Evolutionary conservation across 768 basidiomycete species (phyloP).

Genomic region (Trametes punicea): DNA sequence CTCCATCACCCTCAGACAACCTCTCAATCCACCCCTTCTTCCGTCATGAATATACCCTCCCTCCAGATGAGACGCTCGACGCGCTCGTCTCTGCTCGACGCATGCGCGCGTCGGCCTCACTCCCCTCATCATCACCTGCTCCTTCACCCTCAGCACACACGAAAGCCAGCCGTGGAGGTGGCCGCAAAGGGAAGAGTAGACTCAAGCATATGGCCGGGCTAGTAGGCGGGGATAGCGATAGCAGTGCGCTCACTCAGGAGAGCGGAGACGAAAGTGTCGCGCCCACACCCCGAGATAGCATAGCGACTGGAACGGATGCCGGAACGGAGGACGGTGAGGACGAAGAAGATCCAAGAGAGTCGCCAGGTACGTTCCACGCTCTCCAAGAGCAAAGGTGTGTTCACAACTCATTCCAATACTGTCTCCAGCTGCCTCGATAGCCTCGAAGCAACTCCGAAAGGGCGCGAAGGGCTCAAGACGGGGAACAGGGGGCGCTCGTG

Average conservation of each 20-base stretch:
- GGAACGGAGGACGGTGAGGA: conserved; percentile 69
- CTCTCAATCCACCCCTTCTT: conserved; percentile 70
- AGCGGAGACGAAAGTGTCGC: conserved; percentile 68
- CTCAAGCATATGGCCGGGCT: conserved; percentile 62
- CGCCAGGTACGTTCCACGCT: conserved; percentile 48
- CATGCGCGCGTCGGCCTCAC: conserved; percentile 59
- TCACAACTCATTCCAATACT: not conserved
- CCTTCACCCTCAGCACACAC: conserved; percentile 35
- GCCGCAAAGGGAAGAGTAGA: conserved; percentile 42
- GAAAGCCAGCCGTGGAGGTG: conserved; percentile 38
- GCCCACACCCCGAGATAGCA: conserved; percentile 62
- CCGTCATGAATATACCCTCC: conserved; percentile 62
- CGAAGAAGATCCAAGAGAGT: conserved; percentile 60
- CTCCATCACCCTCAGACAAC: conserved; percentile 69
- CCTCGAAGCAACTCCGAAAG: conserved; percentile 27
- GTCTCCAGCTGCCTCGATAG: conserved; percentile 12
- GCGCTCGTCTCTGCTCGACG: conserved; percentile 59
- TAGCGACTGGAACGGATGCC: conserved; percentile 67
- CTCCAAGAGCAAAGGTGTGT: not conserved
- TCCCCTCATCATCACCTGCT: conserved; percentile 57
- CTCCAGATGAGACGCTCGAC: conserved; percentile 59
- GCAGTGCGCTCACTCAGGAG: conserved; percentile 79
- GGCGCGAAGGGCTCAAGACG: conserved; percentile 29
- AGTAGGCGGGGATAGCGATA: conserved; percentile 81
- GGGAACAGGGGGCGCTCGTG: conserved; percentile 29